These are phyloP conservation scores for Aspergillus cejpii DNA, from an alignment of 2,329 filamentous ascomycete species.

Conservation along the genomic window DNA sequence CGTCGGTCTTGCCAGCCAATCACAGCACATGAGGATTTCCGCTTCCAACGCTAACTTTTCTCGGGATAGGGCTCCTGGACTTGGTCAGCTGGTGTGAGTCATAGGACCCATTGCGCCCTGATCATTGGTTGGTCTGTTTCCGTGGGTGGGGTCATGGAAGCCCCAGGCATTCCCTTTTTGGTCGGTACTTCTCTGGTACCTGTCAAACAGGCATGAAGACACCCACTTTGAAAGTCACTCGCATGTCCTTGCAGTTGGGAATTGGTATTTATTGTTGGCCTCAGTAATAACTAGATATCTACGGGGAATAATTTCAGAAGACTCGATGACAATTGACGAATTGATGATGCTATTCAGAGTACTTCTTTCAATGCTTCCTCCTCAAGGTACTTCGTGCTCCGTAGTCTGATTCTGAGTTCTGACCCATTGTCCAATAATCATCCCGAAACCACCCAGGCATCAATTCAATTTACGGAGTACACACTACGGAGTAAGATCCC, in stretches of 20 bases:
- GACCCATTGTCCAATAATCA: background rate
- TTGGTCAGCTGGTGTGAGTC: conserved; percentile 36
- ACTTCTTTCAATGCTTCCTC: too few species aligned
- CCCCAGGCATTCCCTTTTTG: background rate
- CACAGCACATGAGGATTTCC: conserved; percentile 12
- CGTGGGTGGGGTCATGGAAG: background rate
- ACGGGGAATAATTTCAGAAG: too few species aligned
- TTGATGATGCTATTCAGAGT: too few species aligned
- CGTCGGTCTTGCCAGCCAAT: conserved; percentile 19
- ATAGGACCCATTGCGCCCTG: conserved; percentile 12
- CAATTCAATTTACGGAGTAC: background rate
- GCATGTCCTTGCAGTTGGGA: too few species aligned
- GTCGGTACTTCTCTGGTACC: background rate
- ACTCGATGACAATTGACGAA: too few species aligned
- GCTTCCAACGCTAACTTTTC: conserved; percentile 9
- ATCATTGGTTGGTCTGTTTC: conserved; percentile 24
- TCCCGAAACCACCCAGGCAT: conserved; percentile 10
- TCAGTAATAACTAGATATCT: too few species aligned
- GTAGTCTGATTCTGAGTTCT: too few species aligned
- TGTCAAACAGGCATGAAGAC: background rate
- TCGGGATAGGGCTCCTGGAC: conserved; percentile 4
- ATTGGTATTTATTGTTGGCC: too few species aligned
- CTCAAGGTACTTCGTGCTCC: too few species aligned
- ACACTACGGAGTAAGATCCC: background rate
- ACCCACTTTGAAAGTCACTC: background rate